Conservation (phyloP, 2,329 filamentous ascomycete genomes). For the Lasiodiplodia sp. region DNA sequence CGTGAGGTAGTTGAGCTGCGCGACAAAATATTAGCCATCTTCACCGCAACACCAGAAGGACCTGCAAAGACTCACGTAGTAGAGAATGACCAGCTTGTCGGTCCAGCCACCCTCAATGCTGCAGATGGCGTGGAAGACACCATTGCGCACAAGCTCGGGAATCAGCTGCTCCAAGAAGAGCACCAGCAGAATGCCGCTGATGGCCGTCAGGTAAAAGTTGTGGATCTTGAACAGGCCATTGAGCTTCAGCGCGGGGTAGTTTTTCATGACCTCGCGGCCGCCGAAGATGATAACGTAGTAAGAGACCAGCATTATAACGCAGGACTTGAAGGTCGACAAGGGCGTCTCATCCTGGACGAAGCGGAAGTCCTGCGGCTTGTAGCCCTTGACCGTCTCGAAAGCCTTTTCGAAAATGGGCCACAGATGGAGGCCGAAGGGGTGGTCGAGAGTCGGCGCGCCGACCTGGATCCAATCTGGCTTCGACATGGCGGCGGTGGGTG, state of each 20-base stretch:
- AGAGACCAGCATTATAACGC: slow-evolving; percentile 77
- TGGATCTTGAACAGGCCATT: slow-evolving; percentile 92
- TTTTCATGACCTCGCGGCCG: slow-evolving; percentile 90
- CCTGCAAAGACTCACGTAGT: slow-evolving; percentile 77
- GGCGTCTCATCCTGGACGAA: slow-evolving; percentile 84
- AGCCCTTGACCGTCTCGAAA: slow-evolving; percentile 78
- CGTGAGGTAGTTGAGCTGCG: slow-evolving; percentile 93
- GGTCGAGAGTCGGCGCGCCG: slow-evolving; percentile 80
- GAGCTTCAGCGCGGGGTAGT: slow-evolving; percentile 83
- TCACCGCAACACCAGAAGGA: slow-evolving; percentile 3
- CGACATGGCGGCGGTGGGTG: slow-evolving; percentile 52
- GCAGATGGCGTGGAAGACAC: slow-evolving; percentile 91
- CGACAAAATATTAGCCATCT: slow-evolving; percentile 46
- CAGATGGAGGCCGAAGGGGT: slow-evolving; percentile 87
- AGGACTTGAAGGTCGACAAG: slow-evolving; percentile 88
- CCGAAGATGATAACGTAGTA: slow-evolving; percentile 97
- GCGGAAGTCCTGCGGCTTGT: slow-evolving; percentile 83
- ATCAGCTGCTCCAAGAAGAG: slow-evolving; percentile 93
- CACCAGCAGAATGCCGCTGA: slow-evolving; percentile 79
- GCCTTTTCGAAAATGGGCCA: slow-evolving; percentile 95
- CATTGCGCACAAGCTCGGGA: slow-evolving; percentile 79
- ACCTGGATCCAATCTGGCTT: slow-evolving; percentile 60
- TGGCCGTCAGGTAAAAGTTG: slow-evolving; percentile 90
- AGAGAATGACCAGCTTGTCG: slow-evolving; percentile 87
- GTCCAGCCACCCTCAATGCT: slow-evolving; percentile 86